A percentile compares a stretch with the other conserved stretches of the same genome.
Evolutionary conservation across 2,329 filamentous ascomycete genomes (phyloP).

Genomic region (Colletotrichum paranaense): DNA sequence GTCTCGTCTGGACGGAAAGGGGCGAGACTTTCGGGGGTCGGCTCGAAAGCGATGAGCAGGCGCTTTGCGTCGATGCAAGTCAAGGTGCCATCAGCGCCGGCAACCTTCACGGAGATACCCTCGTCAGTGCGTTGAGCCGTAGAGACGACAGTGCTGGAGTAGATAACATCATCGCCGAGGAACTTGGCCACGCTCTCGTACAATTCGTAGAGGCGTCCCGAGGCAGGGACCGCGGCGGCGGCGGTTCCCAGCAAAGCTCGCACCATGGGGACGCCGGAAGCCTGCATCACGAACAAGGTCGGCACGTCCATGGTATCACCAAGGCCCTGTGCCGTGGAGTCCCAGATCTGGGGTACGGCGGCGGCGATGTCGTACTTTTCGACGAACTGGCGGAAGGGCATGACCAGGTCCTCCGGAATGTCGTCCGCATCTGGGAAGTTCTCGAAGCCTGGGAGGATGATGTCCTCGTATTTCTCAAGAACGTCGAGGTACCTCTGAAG

Average conservation of each 20-base stretch:
- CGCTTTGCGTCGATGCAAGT: slow-evolving; percentile 39
- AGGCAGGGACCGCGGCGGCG: slow-evolving; percentile 36
- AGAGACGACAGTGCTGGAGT: slow-evolving; percentile 37
- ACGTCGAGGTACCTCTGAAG: slow-evolving; percentile 44
- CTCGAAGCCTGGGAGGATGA: slow-evolving; percentile 48
- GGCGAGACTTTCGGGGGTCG: slow-evolving; percentile 37
- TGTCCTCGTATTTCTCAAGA: slow-evolving; percentile 44
- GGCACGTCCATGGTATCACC: slow-evolving; percentile 37
- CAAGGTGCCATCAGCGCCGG: slow-evolving; percentile 7
- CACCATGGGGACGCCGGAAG: slow-evolving; percentile 37
- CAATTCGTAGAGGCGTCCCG: slow-evolving; percentile 37
- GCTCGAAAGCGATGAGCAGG: slow-evolving; percentile 40
- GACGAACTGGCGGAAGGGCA: slow-evolving; percentile 60
- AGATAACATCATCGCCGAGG: slow-evolving; percentile 38
- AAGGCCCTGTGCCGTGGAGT: slow-evolving; percentile 36
- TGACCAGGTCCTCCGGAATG: slow-evolving; percentile 57
- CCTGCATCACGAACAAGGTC: slow-evolving; percentile 36
- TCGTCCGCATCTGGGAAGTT: slow-evolving; percentile 53
- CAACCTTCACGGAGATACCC: slow-evolving; percentile 35
- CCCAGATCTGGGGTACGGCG: slow-evolving; percentile 46
- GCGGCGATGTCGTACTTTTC: slow-evolving; percentile 58
- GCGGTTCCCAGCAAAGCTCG: slow-evolving; percentile 37
- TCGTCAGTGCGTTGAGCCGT: slow-evolving; percentile 24
- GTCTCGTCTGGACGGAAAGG: slow-evolving; percentile 36
- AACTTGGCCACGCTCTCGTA: slow-evolving; percentile 36